phyloP scores from a whole-genome alignment of 108 stramenopile species.

The Discostella pseudostelligera region DNA sequence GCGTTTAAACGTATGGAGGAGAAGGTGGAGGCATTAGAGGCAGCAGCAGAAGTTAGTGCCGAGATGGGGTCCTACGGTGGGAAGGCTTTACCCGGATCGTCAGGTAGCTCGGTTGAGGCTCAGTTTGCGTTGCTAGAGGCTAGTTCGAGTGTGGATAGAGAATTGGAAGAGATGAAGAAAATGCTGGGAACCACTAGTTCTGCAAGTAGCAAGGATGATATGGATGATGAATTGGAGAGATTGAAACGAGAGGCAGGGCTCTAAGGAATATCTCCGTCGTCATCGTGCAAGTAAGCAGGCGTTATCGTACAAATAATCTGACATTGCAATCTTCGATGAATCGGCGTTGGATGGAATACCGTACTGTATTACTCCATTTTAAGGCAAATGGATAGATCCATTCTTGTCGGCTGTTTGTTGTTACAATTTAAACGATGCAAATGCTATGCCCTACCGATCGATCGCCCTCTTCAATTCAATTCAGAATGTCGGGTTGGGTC shows the following conservation, averaged over 20 bases:
- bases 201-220: constrained; percentile 36
- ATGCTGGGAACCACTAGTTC: constrained; percentile 46
- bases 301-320: background rate
- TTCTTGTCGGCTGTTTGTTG: too few species aligned
- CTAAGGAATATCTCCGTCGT: constrained; percentile 10
- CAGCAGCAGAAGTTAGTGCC: constrained; percentile 89
- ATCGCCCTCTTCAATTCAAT: too few species aligned
- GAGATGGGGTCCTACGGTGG: constrained; percentile 73
- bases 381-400: too few species aligned
- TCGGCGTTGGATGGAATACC: too few species aligned
- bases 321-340: too few species aligned
- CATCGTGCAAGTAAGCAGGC: too few species aligned
- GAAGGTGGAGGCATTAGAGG: constrained; percentile 95
- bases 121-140: constrained; percentile 90
- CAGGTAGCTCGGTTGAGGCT: constrained; percentile 71
- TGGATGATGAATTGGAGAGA: constrained; percentile 89
- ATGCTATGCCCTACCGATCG: too few species aligned
- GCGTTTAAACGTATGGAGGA: constrained; percentile 96
- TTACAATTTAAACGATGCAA: too few species aligned
- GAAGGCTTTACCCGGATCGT: constrained; percentile 63
- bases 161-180: constrained; percentile 88
- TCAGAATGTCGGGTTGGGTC: too few species aligned
- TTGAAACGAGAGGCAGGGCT: constrained; percentile 70
- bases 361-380: too few species aligned
- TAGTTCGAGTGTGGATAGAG: constrained; percentile 75